Evolutionary conservation across 139 green algal genomes (phyloP).

Genomic region (Dunaliella sp.): DNA sequence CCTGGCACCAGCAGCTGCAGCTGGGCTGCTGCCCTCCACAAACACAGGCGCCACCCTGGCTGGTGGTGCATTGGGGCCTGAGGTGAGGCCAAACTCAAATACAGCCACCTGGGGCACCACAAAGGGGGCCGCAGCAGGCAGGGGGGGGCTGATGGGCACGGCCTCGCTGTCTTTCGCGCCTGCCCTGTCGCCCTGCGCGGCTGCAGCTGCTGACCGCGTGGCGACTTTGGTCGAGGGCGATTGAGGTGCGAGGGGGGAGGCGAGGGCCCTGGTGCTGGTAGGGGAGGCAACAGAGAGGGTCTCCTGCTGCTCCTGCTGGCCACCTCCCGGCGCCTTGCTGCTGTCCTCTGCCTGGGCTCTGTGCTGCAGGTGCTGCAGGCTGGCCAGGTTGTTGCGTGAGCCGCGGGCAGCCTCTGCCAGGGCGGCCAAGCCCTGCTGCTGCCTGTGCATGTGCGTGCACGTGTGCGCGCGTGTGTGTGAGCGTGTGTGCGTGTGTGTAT

Average conservation of each 20-base stretch:
- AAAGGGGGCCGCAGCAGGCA: too few species aligned
- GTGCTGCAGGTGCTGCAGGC: neutral
- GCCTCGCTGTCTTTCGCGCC: too few species aligned
- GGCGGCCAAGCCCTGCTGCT: neutral
- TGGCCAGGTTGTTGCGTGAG: neutral
- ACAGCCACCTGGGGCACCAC: neutral
- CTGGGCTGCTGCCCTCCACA: neutral
- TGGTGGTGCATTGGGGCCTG: neutral
- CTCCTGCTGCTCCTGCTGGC: neutral
- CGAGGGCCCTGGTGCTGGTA: neutral
- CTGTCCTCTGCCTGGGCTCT: neutral
- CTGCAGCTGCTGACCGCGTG: too few species aligned
- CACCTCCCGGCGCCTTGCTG: neutral
- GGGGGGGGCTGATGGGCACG: too few species aligned
- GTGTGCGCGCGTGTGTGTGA: too few species aligned
- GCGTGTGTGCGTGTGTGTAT: too few species aligned
- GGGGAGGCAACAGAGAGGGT: too few species aligned
- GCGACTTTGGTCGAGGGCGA: neutral
- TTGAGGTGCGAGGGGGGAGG: neutral
- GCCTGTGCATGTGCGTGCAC: too few species aligned
- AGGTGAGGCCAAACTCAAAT: neutral
- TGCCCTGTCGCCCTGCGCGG: neutral
- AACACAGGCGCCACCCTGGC: neutral
- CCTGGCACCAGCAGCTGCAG: neutral
- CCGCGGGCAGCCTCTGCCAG: neutral